A percentile compares a stretch with the other conserved stretches of the same genome.
phyloP scores from a whole-genome alignment of 176 grass and related monocot genomes.

The Oryza australiensis region DNA sequence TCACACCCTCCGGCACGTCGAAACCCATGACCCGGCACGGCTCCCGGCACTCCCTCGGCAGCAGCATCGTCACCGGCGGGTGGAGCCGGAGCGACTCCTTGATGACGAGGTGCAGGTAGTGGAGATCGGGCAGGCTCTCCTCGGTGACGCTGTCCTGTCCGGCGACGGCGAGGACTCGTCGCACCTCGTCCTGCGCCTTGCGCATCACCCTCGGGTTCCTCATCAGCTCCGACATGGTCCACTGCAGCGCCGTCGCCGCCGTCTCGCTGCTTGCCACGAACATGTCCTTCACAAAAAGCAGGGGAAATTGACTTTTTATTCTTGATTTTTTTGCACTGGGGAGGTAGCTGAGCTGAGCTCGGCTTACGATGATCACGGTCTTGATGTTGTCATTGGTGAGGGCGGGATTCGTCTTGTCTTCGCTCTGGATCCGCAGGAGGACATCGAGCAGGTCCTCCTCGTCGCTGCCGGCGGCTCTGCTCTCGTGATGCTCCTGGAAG shows the following conservation, averaged over 20 bases:
- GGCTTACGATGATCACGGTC: neutral
- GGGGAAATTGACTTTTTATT: neutral
- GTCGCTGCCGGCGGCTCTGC: neutral
- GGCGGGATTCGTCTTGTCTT: neutral
- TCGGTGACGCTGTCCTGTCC: neutral
- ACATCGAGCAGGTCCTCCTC: neutral
- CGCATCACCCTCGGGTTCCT: conserved; percentile 33
- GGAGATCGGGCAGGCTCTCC: neutral
- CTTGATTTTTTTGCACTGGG: neutral
- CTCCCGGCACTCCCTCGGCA: neutral
- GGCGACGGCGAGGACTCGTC: neutral
- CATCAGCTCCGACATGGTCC: conserved; percentile 43
- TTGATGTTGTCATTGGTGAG: neutral
- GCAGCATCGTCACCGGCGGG: conserved; percentile 18
- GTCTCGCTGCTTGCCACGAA: conserved; percentile 32
- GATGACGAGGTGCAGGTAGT: conserved; percentile 33
- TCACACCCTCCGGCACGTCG: conserved; percentile 9
- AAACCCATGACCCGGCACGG: neutral
- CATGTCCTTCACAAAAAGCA: neutral
- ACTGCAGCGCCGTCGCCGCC: conserved; percentile 6
- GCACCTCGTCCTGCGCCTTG: conserved; percentile 36
- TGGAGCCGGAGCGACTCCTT: conserved; percentile 38
- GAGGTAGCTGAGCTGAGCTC: neutral
- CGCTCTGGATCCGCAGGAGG: neutral
- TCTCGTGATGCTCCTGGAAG: conserved; percentile 28